Percentiles rank a stretch among this genome's conserved stretches.
These are phyloP conservation scores for Termitomyces sp. DNA, from an alignment of 768 basidiomycete species.

Conservation along the genomic window DNA sequence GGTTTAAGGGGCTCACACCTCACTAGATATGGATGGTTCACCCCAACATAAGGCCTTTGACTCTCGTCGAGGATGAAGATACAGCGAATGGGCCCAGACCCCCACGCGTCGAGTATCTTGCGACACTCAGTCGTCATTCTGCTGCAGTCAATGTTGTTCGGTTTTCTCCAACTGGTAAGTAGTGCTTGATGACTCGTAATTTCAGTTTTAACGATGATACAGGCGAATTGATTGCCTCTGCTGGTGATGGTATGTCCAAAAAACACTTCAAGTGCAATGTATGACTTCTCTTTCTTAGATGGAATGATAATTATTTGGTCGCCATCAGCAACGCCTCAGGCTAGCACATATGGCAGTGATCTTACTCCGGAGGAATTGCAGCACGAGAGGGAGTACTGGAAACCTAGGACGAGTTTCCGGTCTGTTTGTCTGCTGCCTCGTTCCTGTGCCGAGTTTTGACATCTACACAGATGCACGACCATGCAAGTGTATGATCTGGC, in stretches of 20 bases:
- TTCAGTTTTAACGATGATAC: constrained; percentile 6
- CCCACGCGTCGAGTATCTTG: constrained; percentile 94
- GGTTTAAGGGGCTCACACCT: constrained; percentile 2
- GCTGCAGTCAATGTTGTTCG: constrained; percentile 95
- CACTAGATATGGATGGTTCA: constrained; percentile 91
- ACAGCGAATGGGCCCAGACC: constrained; percentile 30
- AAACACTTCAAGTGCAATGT: constrained; percentile 7
- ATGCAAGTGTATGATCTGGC: constrained; percentile 98
- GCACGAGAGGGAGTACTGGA: constrained; percentile 95
- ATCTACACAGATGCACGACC: constrained; percentile 66
- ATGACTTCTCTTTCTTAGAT: constrained; percentile 44
- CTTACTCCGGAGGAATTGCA: constrained; percentile 71
- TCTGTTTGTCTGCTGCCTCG: constrained; percentile 22
- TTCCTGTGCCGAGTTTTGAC: background rate
- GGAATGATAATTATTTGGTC: constrained; percentile 98
- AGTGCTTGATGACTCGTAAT: constrained; percentile 4
- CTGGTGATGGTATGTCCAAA: constrained; percentile 80
- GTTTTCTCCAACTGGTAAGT: constrained; percentile 88
- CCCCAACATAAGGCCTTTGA: constrained; percentile 77
- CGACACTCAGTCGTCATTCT: constrained; percentile 89
- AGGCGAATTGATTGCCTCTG: constrained; percentile 93
- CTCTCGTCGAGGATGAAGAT: constrained; percentile 40
- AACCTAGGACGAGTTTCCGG: constrained; percentile 81
- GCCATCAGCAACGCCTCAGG: constrained; percentile 66
- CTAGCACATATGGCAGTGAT: constrained; percentile 79